Percentiles rank a stretch among this genome's conserved stretches.
Conservation (phyloP, 2,329 filamentous ascomycete species). For the Fusarium buharicum region DNA sequence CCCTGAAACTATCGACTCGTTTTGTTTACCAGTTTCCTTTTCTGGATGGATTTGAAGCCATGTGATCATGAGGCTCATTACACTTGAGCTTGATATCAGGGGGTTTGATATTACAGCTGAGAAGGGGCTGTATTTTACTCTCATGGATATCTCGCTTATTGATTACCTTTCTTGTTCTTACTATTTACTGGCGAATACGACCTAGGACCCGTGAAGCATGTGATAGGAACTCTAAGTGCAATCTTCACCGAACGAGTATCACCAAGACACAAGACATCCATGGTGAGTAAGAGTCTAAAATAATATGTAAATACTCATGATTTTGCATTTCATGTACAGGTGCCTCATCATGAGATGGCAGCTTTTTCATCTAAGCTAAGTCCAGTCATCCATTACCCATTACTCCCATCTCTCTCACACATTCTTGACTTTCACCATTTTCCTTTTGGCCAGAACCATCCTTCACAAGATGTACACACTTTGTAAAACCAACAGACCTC, state of each 20-base stretch:
- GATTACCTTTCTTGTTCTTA: not conserved
- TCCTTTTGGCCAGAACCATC: slow-evolving; percentile 10
- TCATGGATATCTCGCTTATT: not conserved
- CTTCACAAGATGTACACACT: slow-evolving; percentile 20
- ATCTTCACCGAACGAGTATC: no score
- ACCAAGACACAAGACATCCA: not conserved
- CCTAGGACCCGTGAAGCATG: no score
- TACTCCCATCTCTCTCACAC: not conserved
- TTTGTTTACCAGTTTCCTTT: slow-evolving; percentile 10
- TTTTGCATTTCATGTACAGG: slow-evolving; percentile 34
- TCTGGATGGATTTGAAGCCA: slow-evolving; percentile 7
- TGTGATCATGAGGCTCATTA: slow-evolving; percentile 34
- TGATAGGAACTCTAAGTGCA: no score
- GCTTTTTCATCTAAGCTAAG: slow-evolving; percentile 11
- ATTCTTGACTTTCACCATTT: slow-evolving; percentile 21
- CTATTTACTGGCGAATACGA: not conserved
- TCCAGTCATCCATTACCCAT: slow-evolving; percentile 9
- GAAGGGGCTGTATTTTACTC: not conserved
- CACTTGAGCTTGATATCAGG: not conserved
- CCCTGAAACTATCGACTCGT: slow-evolving; percentile 3
- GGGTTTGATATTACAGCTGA: slow-evolving; percentile 17
- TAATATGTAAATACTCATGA: slow-evolving; percentile 1
- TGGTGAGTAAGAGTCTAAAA: slow-evolving; percentile 1
- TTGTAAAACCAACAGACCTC: slow-evolving; percentile 9
- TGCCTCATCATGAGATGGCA: slow-evolving; percentile 9